These are phyloP conservation scores for Lepidium africanum DNA, from an alignment of 345 rosid genomes.

Conservation along the genomic window DNA sequence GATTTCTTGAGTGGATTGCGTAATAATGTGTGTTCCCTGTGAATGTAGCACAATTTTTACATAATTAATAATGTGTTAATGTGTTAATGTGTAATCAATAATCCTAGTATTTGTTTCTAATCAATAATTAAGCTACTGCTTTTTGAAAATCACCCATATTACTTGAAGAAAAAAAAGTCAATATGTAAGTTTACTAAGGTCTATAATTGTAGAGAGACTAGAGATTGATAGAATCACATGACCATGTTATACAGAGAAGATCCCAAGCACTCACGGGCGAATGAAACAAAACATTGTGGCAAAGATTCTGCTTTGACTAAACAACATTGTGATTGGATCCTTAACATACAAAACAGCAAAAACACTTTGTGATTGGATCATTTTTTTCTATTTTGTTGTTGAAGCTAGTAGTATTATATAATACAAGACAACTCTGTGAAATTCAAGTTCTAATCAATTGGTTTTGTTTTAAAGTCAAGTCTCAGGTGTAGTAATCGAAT, in stretches of 20 bases:
- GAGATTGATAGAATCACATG: constrained; percentile 9
- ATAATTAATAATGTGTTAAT: neutral
- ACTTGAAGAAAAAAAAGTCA: neutral
- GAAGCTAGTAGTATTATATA: neutral
- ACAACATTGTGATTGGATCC: neutral
- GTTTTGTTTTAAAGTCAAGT: neutral
- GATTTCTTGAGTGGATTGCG: neutral
- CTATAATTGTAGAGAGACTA: neutral
- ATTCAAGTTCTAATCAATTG: neutral
- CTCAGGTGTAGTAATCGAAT: neutral
- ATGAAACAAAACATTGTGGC: neutral
- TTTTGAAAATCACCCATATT: neutral
- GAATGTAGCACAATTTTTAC: neutral
- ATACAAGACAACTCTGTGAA: neutral
- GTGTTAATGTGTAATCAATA: too few species aligned
- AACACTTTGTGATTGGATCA: neutral
- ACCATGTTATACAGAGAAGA: constrained; percentile 5
- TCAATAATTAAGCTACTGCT: neutral
- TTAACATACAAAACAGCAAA: too few species aligned
- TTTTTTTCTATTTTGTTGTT: neutral
- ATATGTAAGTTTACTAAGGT: neutral
- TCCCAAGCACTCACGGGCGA: constrained; percentile 7
- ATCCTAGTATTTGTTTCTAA: neutral
- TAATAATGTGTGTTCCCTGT: neutral
- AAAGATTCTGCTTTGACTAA: constrained; percentile 10